Conservation (phyloP, 1,284 basidiomycete genomes). For the Austroboletus sp. region DNA sequence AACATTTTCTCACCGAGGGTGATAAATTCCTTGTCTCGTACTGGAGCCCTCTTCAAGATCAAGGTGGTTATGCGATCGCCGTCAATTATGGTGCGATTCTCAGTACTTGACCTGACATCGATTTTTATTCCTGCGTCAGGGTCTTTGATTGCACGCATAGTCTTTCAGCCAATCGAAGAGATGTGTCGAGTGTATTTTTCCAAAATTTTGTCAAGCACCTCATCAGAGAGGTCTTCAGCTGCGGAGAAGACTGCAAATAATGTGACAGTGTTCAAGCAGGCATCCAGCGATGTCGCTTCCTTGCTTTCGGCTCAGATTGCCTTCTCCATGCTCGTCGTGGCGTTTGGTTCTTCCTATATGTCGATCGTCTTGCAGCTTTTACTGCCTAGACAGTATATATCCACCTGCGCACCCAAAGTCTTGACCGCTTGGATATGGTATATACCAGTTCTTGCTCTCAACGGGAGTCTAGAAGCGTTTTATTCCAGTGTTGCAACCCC, state of each 20-base stretch:
- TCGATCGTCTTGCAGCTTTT: conserved; percentile 62
- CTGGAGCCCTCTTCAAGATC: conserved; percentile 76
- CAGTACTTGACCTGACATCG: neutral
- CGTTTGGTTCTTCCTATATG: conserved; percentile 71
- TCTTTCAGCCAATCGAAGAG: conserved; percentile 92
- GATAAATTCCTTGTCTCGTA: conserved; percentile 86
- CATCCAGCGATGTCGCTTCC: conserved; percentile 40
- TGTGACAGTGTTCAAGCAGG: conserved; percentile 28
- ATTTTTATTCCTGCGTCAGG: conserved; percentile 43
- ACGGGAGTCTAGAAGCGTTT: conserved; percentile 87
- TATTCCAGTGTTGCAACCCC: conserved; percentile 70
- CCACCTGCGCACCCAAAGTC: conserved; percentile 68
- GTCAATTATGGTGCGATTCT: conserved; percentile 77
- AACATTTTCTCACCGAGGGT: conserved; percentile 92
- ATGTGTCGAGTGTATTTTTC: conserved; percentile 84
- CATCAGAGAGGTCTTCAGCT: conserved; percentile 1
- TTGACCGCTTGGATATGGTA: conserved; percentile 77
- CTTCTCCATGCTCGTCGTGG: conserved; percentile 64
- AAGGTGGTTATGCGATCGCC: conserved; percentile 90
- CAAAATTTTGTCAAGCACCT: conserved; percentile 42
- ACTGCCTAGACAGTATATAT: conserved; percentile 64
- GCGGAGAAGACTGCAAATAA: neutral
- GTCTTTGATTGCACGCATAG: conserved; percentile 81
- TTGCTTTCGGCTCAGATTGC: conserved; percentile 66
- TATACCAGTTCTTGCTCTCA: conserved; percentile 80